phyloP scores from a whole-genome alignment of 2,329 filamentous ascomycete genomes.

The Fusarium nygamai region DNA sequence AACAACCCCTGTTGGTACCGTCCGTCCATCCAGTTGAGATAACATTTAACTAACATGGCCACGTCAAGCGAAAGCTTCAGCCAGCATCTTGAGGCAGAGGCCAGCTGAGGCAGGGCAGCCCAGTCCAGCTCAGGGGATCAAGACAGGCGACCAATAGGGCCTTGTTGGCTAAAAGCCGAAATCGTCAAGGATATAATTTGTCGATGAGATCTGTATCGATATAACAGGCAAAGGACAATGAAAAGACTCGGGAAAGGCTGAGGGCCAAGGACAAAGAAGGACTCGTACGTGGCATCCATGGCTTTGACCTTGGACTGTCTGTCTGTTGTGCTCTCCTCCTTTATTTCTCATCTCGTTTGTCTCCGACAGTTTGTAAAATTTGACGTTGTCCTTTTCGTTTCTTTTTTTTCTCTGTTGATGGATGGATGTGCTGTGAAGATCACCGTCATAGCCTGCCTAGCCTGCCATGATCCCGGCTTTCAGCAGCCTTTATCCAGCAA shows the following conservation, averaged over 20 bases:
- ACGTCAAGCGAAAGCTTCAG: constrained; percentile 16
- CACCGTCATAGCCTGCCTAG: constrained; percentile 6
- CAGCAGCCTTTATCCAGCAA: constrained; percentile 5
- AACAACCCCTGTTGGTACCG: constrained; percentile 8
- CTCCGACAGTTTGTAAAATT: constrained; percentile 9
- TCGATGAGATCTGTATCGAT: neutral
- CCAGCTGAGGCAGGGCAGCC: constrained; percentile 22
- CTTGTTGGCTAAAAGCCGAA: neutral
- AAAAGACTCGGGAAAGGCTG: neutral
- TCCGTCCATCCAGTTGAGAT: constrained; percentile 14
- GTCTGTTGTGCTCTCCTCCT: constrained; percentile 18
- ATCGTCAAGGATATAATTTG: neutral
- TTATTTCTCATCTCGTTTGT: constrained; percentile 21
- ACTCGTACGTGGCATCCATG: neutral
- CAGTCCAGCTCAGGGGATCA: neutral
- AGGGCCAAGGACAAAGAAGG: neutral
- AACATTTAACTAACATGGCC: constrained; percentile 5
- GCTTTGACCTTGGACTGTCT: constrained; percentile 3
- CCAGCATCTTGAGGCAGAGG: neutral
- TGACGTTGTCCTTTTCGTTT: constrained; percentile 12
- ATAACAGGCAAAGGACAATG: neutral
- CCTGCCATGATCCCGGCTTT: neutral
- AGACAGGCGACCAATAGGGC: neutral
- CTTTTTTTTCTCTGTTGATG: neutral
- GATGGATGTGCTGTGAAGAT: constrained; percentile 19